phyloP scores from a whole-genome alignment of 106 monocot genomes.

The Allium sativum region DNA sequence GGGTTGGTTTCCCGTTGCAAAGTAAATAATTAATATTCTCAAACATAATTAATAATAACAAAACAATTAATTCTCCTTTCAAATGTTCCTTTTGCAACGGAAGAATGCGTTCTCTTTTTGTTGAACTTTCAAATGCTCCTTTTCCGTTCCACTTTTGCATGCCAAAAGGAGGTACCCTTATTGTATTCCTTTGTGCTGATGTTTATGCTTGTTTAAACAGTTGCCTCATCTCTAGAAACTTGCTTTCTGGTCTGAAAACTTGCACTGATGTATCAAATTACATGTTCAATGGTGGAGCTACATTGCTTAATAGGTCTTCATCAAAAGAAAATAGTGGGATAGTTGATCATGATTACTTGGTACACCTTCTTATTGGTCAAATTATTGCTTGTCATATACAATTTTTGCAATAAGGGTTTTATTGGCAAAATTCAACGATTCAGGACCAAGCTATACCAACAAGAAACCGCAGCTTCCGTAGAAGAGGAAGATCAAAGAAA shows the following conservation, averaged over 20 bases:
- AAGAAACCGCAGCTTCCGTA: conserved; percentile 59
- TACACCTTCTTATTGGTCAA: conserved; percentile 8
- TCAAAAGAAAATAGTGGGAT: conserved; percentile 39
- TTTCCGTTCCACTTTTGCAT: too few species aligned
- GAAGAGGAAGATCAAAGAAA: conserved; percentile 62
- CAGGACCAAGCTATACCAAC: conserved; percentile 66
- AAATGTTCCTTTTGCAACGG: too few species aligned
- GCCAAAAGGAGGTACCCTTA: too few species aligned
- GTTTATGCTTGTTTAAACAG: conserved; percentile 27
- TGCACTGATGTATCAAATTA: conserved; percentile 77
- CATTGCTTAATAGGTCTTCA: conserved; percentile 33
- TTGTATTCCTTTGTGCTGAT: conserved; percentile 1
- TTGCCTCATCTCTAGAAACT: conserved; percentile 92
- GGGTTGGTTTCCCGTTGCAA: too few species aligned
- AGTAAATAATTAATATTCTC: too few species aligned
- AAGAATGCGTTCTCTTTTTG: too few species aligned
- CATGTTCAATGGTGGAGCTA: conserved; percentile 55
- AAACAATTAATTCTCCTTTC: too few species aligned
- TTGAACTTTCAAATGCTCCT: too few species aligned
- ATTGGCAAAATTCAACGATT: too few species aligned
- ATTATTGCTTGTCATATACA: not conserved
- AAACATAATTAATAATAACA: too few species aligned
- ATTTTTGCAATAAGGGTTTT: not conserved
- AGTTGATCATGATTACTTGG: conserved; percentile 52
- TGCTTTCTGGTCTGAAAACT: conserved; percentile 87